Evolutionary conservation across 495 filamentous ascomycete species (phyloP), one percentile per base, ranked within the genome.

Genomic region (Mytilinidion resinicola): DNA sequence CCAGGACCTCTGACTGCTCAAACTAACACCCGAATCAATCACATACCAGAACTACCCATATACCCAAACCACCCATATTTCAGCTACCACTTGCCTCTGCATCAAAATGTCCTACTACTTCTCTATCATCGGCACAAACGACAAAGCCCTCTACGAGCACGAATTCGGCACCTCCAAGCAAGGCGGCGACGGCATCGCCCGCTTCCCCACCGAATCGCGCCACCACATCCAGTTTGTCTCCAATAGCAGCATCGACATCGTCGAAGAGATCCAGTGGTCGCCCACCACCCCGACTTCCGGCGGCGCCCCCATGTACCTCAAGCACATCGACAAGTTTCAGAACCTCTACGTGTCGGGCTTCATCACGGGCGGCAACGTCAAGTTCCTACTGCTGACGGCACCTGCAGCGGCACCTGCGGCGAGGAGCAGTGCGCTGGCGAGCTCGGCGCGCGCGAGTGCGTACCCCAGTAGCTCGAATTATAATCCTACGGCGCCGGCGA

Each of bases 161-260:
- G 90, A 95, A 63, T 97, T 98, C 74, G 93, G 93, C 64, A 96
- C 91, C 47, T 91, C 89, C 36, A 96, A 96, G 74, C 82, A 86
- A 56, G 90, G 91, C 74, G 91, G 90, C 64, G 92, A 96, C 79
- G 93, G 93, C 64, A 80, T 90, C 66, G 77, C 93, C 25, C 84
- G 89, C 61, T 96, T 96, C 80, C 82, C 78, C 34, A 86, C 91
- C 47, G 85, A 95, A 60, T 87, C 90, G 25, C 83, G 88, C 51
- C 86, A 92, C 70, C 88, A 96, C 83, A 96, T 95, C 77, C 93
- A 96, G 73, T 96, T 97, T 78, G 88, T 98, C 72, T 85, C 93
- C 47, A 92, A 98, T 75, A 87, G 86, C 53, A 86, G 85, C 64
- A 76, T 98, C 43, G 93, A 98, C 69, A 90, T 96, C 46, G 85